Conservation (phyloP, 2,329 filamentous ascomycete species). For the Pseudogymnoascus sp. region DNA sequence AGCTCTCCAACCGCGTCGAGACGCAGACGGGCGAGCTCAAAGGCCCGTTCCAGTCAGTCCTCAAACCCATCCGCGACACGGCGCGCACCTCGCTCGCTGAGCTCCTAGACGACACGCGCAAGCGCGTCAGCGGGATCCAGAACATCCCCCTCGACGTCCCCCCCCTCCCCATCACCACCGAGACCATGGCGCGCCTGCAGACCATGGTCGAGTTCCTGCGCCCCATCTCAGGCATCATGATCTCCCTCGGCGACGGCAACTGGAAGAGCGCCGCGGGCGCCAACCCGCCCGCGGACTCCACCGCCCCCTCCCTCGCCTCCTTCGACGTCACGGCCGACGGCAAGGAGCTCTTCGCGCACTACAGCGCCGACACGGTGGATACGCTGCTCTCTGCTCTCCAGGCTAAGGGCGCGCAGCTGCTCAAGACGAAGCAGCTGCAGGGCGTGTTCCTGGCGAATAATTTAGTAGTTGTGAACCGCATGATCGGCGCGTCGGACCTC, state of each 20-base stretch:
- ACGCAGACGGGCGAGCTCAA: conserved; percentile 80
- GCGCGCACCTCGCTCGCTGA: conserved; percentile 79
- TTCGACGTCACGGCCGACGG: conserved; percentile 88
- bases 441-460: conserved; percentile 91
- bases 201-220: conserved; percentile 79
- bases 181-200: conserved; percentile 79
- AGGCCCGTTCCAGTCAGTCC: conserved; percentile 67
- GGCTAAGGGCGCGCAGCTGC: conserved; percentile 59
- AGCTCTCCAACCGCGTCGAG: conserved; percentile 71
- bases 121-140: conserved; percentile 56
- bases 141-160: conserved; percentile 70
- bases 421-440: conserved; percentile 69
- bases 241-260: conserved; percentile 85
- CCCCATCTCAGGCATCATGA: conserved; percentile 81
- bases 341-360: conserved; percentile 78
- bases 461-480: conserved; percentile 73
- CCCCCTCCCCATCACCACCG: conserved; percentile 66
- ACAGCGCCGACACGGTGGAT: conserved; percentile 83
- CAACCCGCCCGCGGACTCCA: conserved; percentile 51
- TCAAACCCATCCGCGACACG: conserved; percentile 86
- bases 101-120: conserved; percentile 73
- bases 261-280: conserved; percentile 57
- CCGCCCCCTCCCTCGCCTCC: conserved; percentile 62
- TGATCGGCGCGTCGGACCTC: conserved; percentile 75
- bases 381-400: conserved; percentile 68